These are phyloP conservation scores for Phytophthora cactorum DNA, from an alignment of 352 stramenopile genomes.

Conservation along the genomic window DNA sequence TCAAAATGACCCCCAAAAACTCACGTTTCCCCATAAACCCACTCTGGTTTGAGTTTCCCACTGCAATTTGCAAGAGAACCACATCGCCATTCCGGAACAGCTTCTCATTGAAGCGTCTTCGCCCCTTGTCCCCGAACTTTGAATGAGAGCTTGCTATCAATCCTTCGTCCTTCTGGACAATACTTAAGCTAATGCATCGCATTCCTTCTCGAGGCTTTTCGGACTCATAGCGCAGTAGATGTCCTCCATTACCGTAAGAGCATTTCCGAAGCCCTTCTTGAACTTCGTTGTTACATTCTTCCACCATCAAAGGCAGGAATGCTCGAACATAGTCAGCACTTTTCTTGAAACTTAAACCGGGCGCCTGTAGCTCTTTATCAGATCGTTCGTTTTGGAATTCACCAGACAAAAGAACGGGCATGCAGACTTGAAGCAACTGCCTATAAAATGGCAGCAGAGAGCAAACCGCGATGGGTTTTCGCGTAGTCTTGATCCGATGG, in stretches of 20 bases:
- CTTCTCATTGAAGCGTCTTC: conserved; percentile 57
- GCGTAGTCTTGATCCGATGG: conserved; percentile 83
- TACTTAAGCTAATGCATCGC: conserved; percentile 77
- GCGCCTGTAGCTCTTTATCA: conserved; percentile 55
- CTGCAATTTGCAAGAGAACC: conserved; percentile 62
- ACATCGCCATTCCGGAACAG: conserved; percentile 84
- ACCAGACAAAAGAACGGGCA: conserved; percentile 73
- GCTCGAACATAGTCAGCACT: conserved; percentile 76
- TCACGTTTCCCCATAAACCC: conserved; percentile 59
- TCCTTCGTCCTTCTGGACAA: conserved; percentile 58
- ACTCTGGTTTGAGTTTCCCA: conserved; percentile 37
- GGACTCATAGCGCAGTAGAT: conserved; percentile 79
- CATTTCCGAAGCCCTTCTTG: conserved; percentile 67
- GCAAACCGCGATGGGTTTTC: conserved; percentile 71
- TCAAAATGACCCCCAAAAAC: conserved; percentile 77
- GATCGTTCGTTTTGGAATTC: conserved; percentile 68
- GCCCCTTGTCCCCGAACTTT: conserved; percentile 40
- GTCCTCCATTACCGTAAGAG: conserved; percentile 49
- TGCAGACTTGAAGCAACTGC: conserved; percentile 76
- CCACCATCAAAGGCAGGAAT: conserved; percentile 82
- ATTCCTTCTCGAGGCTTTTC: conserved; percentile 86
- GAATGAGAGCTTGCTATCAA: conserved; percentile 32
- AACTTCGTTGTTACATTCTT: conserved; percentile 87
- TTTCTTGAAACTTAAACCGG: conserved; percentile 69
- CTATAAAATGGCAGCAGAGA: conserved; percentile 87